These are phyloP conservation scores for Butyriboletus appendiculatus DNA, from an alignment of 1,284 basidiomycete species.

Conservation along the genomic window DNA sequence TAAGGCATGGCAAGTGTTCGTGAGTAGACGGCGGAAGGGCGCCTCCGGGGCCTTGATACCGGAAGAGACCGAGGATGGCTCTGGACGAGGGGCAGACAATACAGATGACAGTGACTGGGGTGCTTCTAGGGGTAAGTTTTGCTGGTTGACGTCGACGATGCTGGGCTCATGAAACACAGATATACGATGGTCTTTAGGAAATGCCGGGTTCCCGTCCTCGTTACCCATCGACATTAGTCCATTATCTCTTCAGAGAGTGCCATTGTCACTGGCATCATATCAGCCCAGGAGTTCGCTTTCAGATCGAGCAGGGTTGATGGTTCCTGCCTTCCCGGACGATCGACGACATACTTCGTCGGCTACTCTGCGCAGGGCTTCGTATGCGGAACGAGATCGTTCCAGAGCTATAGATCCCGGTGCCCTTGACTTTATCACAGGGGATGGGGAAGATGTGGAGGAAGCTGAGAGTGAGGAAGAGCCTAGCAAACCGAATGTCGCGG, in stretches of 20 bases:
- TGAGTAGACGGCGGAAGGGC: conserved; percentile 45
- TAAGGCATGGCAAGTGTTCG: conserved; percentile 64
- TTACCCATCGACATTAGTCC: conserved; percentile 61
- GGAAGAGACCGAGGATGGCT: conserved; percentile 48
- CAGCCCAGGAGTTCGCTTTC: conserved; percentile 50
- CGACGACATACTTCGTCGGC: conserved; percentile 41
- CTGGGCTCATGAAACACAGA: conserved; percentile 18
- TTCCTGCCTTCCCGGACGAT: conserved; percentile 25
- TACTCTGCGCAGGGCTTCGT: conserved; percentile 56
- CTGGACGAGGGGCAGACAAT: conserved; percentile 15
- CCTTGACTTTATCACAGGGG: conserved; percentile 55
- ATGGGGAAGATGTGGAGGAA: conserved; percentile 46
- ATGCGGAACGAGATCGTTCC: conserved; percentile 64
- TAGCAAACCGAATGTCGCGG: conserved; percentile 16
- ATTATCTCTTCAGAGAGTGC: conserved; percentile 37
- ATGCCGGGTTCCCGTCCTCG: conserved; percentile 49
- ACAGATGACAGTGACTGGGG: conserved; percentile 27
- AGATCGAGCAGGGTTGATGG: conserved; percentile 34
- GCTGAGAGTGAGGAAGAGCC: conserved; percentile 40
- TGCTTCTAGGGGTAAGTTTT: conserved; percentile 24
- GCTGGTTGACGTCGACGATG: not conserved
- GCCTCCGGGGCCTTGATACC: conserved; percentile 40
- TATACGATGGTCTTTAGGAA: conserved; percentile 24
- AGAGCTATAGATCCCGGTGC: conserved; percentile 67
- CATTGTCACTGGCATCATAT: conserved; percentile 53